These are phyloP conservation scores for Fragilaria crotonensis DNA, from an alignment of 108 stramenopile genomes.

Conservation along the genomic window DNA sequence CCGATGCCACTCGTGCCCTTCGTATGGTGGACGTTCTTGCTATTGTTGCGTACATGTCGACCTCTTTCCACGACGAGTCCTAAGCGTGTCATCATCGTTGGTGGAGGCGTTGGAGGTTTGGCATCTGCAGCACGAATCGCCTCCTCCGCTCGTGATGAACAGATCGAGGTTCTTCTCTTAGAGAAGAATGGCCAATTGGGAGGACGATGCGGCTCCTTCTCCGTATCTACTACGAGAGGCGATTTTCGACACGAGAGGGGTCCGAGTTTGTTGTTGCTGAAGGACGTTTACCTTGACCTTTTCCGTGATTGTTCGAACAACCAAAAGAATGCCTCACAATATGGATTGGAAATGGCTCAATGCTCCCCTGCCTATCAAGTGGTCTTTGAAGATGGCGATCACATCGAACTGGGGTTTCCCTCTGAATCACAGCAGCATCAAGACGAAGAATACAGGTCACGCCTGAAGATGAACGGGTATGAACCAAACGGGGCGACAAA, in stretches of 20 bases:
- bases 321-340: conserved; percentile 25
- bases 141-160: not conserved
- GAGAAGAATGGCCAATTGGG: conserved; percentile 58
- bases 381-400: conserved; percentile 74
- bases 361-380: conserved; percentile 79
- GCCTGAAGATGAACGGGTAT: conserved; percentile 41
- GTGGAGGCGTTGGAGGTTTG: conserved; percentile 60
- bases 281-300: conserved; percentile 45
- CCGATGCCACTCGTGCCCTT: too few relatives aligned
- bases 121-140: conserved; percentile 56
- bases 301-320: conserved; percentile 40
- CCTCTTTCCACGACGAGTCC: not conserved
- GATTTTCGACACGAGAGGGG: conserved; percentile 78
- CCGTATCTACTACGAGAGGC: conserved; percentile 24
- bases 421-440: conserved; percentile 10
- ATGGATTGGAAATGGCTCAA: conserved; percentile 55
- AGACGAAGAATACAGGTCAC: conserved; percentile 24
- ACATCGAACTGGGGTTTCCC: conserved; percentile 63
- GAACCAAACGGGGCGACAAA: conserved; percentile 53
- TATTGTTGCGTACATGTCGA: too few relatives aligned
- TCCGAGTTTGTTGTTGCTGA: conserved; percentile 59
- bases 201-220: conserved; percentile 68
- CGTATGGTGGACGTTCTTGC: too few relatives aligned
- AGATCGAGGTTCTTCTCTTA: conserved; percentile 34
- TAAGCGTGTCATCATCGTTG: conserved; percentile 43